Percentiles rank a stretch among this genome's conserved stretches.
These are phyloP conservation scores for Amphirosellinia nigrospora DNA, from an alignment of 495 filamentous ascomycete species.

Conservation along the genomic window DNA sequence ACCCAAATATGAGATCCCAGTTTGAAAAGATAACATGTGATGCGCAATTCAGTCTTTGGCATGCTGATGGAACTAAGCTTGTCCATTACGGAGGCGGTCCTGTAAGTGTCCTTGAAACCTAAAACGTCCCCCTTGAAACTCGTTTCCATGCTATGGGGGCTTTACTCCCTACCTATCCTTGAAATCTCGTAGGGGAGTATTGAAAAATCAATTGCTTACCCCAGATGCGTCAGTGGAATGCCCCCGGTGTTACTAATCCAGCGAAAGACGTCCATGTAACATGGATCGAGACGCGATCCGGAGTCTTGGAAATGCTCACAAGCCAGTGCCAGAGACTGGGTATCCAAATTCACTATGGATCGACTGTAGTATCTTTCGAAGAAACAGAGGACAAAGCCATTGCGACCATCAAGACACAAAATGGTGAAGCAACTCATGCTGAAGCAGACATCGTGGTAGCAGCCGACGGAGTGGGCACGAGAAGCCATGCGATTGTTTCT, in stretches of 20 bases:
- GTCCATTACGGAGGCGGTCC: not conserved
- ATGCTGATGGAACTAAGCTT: not conserved
- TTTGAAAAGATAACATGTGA: slow-evolving; percentile 6
- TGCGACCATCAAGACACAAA: not conserved
- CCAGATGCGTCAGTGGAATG: not conserved
- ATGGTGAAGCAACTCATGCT: not conserved
- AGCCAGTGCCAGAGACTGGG: not conserved
- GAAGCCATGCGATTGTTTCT: slow-evolving; percentile 48
- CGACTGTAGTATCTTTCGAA: not conserved
- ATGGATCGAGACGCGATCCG: not conserved
- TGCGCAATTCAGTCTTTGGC: not conserved
- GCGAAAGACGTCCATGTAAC: slow-evolving; percentile 5
- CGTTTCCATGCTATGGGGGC: too few species aligned
- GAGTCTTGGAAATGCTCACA: not conserved
- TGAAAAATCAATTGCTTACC: not conserved
- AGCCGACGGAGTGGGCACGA: slow-evolving; percentile 59
- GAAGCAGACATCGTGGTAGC: slow-evolving; percentile 60
- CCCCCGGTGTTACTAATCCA: not conserved
- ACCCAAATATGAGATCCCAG: slow-evolving; percentile 19
- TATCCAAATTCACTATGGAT: not conserved
- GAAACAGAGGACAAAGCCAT: not conserved
- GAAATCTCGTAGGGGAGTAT: not conserved
- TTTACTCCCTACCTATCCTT: not conserved
- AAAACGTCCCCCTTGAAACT: not conserved
- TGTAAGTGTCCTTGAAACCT: not conserved